phyloP scores from a whole-genome alignment of 208 protist species.

The Endotrypanum monterogeii region DNA sequence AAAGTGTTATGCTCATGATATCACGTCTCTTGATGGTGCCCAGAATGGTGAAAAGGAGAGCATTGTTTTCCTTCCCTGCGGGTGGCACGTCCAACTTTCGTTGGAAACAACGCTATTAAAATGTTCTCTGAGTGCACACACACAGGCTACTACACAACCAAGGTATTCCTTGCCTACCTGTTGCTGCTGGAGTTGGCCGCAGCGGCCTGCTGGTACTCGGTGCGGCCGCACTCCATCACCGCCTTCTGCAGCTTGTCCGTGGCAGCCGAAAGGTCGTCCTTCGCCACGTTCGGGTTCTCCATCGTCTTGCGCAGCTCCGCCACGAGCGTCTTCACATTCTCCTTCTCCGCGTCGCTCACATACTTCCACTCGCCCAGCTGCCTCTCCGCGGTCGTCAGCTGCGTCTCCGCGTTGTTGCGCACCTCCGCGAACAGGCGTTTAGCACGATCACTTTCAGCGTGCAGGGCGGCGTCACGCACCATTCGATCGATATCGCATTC shows the following conservation, averaged over 20 bases:
- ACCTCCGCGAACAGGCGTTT: conserved; percentile 41
- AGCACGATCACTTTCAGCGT: too few species aligned
- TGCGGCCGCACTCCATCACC: conserved; percentile 78
- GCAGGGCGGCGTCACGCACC: too few species aligned
- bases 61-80: too few species aligned
- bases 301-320: conserved; percentile 65
- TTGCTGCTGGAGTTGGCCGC: conserved; percentile 42
- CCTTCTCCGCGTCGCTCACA: conserved; percentile 74
- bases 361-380: conserved; percentile 87
- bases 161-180: too few species aligned
- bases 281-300: conserved; percentile 66
- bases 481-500: conserved; percentile 43
- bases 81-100: too few species aligned
- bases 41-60: too few species aligned
- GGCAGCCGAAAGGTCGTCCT: conserved; percentile 58
- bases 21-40: too few species aligned
- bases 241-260: conserved; percentile 85
- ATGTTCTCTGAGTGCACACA: too few species aligned
- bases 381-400: conserved; percentile 70
- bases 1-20: too few species aligned
- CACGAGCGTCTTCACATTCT: conserved; percentile 58
- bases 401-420: conserved; percentile 87
- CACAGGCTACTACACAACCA: too few species aligned
- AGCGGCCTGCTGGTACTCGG: conserved; percentile 79
- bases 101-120: too few species aligned